phyloP scores from a whole-genome alignment of 2,329 filamentous ascomycete species.

The Colletotrichum cuscutae region DNA sequence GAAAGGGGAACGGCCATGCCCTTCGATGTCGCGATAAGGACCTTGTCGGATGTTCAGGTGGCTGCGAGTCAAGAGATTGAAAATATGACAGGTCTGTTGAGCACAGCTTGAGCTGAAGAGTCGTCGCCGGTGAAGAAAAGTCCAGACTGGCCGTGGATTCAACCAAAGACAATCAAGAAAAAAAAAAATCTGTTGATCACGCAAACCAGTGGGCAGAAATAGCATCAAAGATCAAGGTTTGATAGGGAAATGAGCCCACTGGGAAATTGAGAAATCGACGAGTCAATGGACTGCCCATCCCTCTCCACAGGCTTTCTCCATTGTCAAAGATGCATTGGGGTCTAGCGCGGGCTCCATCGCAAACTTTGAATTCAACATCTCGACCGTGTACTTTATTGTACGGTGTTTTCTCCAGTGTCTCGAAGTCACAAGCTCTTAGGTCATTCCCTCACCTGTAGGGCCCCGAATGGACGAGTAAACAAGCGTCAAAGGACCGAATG shows the following conservation, averaged over 20 bases:
- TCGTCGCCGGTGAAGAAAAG: neutral
- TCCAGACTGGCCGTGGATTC: neutral
- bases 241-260: neutral
- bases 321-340: neutral
- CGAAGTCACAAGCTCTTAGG: neutral
- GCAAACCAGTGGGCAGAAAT: neutral
- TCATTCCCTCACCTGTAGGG: neutral
- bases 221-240: neutral
- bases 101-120: neutral
- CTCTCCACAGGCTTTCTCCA: neutral
- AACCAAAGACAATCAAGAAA: neutral
- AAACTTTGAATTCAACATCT: neutral
- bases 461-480: neutral
- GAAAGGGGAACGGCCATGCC: neutral
- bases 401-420: neutral
- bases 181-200: neutral
- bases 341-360: neutral
- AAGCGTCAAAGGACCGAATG: neutral
- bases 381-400: neutral
- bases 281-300: neutral
- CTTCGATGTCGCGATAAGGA: neutral
- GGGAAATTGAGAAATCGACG: neutral
- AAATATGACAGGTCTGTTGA: neutral
- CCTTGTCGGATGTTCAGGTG: neutral
- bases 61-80: conserved; percentile 4